Evolutionary conservation across 2,329 filamentous ascomycete species (phyloP).

Genomic region (Xylariales sp.): DNA sequence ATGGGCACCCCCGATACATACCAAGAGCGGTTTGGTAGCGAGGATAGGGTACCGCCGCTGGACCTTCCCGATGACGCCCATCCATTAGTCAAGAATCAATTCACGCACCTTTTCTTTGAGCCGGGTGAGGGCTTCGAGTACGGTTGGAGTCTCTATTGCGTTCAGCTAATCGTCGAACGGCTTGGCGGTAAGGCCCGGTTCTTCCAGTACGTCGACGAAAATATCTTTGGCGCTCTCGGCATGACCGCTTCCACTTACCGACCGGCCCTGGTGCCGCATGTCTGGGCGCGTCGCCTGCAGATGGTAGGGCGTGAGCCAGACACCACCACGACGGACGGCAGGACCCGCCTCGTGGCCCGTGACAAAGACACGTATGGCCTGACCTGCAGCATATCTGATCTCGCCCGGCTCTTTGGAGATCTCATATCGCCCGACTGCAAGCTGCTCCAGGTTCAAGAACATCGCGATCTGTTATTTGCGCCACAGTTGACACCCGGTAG

Average conservation of each 20-base stretch:
- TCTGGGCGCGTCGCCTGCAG: constrained; percentile 4
- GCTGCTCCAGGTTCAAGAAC: constrained; percentile 2
- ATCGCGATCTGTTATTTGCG: background rate
- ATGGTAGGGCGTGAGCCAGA: background rate
- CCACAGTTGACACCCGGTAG: background rate
- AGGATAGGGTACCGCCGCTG: constrained; percentile 1
- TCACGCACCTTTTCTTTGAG: constrained; percentile 3
- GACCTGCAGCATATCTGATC: constrained; percentile 4
- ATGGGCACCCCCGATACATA: constrained; percentile 1
- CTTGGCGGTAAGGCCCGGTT: constrained; percentile 2
- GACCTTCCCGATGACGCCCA: constrained; percentile 2
- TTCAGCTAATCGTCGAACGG: constrained; percentile 3
- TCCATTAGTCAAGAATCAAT: constrained; percentile 1
- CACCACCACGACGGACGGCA: background rate
- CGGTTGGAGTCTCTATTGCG: background rate
- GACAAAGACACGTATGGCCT: background rate
- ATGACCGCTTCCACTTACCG: constrained; percentile 2
- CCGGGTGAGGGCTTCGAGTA: constrained; percentile 2
- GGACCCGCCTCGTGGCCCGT: background rate
- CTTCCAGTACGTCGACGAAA: constrained; percentile 3
- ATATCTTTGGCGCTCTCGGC: constrained; percentile 2
- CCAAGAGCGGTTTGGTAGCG: constrained; percentile 4
- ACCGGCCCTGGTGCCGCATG: constrained; percentile 1
- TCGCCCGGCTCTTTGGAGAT: constrained; percentile 4
- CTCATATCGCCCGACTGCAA: constrained; percentile 4